These are phyloP conservation scores for Coemansia sp. DNA, from an alignment of 192 early-diverging fungal species.

Conservation along the genomic window DNA sequence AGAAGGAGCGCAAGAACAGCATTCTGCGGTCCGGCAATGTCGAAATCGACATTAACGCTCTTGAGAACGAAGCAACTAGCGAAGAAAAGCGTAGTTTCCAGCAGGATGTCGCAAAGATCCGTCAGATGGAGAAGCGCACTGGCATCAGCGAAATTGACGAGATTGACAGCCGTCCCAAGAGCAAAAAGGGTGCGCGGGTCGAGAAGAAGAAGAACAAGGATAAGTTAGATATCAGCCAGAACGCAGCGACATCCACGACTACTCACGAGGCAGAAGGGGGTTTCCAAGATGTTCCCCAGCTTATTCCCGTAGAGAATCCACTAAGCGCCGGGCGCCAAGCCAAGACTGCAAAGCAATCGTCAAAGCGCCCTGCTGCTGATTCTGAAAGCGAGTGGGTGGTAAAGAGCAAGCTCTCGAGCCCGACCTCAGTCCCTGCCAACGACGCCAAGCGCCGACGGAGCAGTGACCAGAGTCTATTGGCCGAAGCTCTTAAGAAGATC, in stretches of 20 bases:
- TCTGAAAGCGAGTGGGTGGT: constrained; percentile 17
- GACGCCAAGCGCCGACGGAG: constrained; percentile 8
- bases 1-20: constrained; percentile 7
- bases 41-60: constrained; percentile 41
- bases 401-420: constrained; percentile 10
- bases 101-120: constrained; percentile 38
- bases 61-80: constrained; percentile 27
- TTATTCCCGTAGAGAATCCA: constrained; percentile 10
- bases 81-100: constrained; percentile 38
- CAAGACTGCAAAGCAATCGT: not conserved
- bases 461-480: constrained; percentile 14
- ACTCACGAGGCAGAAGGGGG: constrained; percentile 1
- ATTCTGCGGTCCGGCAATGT: constrained; percentile 11
- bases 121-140: constrained; percentile 36
- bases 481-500: constrained; percentile 15
- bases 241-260: not conserved
- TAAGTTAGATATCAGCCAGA: constrained; percentile 8
- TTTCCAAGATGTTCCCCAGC: constrained; percentile 13
- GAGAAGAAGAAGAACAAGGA: constrained; percentile 37
- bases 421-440: not conserved
- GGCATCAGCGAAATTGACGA: constrained; percentile 16
- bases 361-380: not conserved
- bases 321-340: not conserved
- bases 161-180: constrained; percentile 4
- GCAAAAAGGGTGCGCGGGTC: constrained; percentile 38